Percentiles rank a stretch among this genome's conserved stretches.
Conservation (phyloP, 192 early-diverging fungal genomes). For the Glomus cerebriforme region DNA sequence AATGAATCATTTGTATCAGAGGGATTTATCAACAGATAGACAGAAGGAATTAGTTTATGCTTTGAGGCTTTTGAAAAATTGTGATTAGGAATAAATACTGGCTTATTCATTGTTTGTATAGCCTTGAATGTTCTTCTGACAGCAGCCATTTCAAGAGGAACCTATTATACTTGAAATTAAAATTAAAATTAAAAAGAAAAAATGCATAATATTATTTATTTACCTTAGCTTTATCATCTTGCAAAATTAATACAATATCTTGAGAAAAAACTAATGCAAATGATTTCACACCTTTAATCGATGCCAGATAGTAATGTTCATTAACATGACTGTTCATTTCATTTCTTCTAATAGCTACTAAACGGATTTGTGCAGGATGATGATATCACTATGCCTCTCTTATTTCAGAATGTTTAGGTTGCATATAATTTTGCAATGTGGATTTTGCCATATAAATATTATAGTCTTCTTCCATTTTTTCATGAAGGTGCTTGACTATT, state of each 20-base stretch:
- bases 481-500: background rate
- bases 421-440: background rate
- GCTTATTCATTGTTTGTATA: background rate
- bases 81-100: background rate
- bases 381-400: background rate
- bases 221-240: conserved; percentile 12
- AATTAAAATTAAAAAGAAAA: too few species aligned
- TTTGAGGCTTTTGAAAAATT: background rate
- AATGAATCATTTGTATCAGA: background rate
- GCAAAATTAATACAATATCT: background rate
- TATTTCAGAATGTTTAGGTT: background rate
- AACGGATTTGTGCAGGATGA: background rate
- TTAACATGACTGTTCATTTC: conserved; percentile 3
- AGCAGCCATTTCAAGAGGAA: background rate
- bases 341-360: background rate
- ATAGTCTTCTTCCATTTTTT: background rate
- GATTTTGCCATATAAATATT: background rate
- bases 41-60: background rate
- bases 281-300: background rate
- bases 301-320: conserved; percentile 3
- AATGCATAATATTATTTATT: too few species aligned
- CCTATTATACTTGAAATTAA: too few species aligned
- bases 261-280: background rate
- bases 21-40: conserved; percentile 1
- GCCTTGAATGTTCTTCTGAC: background rate